Conservation (phyloP, 352 stramenopile genomes). For the Hyaloperonospora arabidopsidis region DNA sequence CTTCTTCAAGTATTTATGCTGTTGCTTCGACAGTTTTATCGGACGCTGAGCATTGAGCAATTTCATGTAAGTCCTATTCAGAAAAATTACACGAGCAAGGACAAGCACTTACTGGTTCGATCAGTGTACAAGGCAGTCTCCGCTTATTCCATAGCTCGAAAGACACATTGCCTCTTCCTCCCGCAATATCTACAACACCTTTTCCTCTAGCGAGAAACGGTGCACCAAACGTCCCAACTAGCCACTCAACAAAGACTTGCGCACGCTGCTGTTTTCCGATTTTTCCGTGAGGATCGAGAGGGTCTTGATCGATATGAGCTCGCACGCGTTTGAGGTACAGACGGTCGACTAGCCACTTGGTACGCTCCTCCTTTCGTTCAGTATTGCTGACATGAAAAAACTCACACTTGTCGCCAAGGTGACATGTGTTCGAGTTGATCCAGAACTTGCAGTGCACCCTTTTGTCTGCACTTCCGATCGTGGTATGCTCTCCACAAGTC, state of each 20-base stretch:
- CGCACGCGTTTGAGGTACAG: conserved; percentile 51
- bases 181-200: conserved; percentile 78
- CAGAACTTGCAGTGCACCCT: conserved; percentile 69
- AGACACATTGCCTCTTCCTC: conserved; percentile 66
- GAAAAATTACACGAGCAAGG: neutral
- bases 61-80: neutral
- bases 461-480: conserved; percentile 1
- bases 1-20: conserved; percentile 69
- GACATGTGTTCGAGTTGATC: conserved; percentile 74
- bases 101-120: conserved; percentile 61
- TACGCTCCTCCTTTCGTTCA: conserved; percentile 43
- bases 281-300: conserved; percentile 62
- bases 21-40: conserved; percentile 59
- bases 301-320: conserved; percentile 51
- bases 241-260: conserved; percentile 65
- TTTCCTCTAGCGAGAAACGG: conserved; percentile 36
- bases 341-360: conserved; percentile 55
- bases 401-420: conserved; percentile 57
- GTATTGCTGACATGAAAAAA: conserved; percentile 44
- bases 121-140: conserved; percentile 54
- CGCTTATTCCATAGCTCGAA: conserved; percentile 85
- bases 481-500: neutral
- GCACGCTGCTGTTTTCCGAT: conserved; percentile 63
- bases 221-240: conserved; percentile 59
- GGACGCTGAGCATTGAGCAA: conserved; percentile 33